Evolutionary conservation across 768 basidiomycete species (phyloP), one percentile per base, ranked within the genome.

Genomic region (Tylopilus cervinicoccineus): DNA sequence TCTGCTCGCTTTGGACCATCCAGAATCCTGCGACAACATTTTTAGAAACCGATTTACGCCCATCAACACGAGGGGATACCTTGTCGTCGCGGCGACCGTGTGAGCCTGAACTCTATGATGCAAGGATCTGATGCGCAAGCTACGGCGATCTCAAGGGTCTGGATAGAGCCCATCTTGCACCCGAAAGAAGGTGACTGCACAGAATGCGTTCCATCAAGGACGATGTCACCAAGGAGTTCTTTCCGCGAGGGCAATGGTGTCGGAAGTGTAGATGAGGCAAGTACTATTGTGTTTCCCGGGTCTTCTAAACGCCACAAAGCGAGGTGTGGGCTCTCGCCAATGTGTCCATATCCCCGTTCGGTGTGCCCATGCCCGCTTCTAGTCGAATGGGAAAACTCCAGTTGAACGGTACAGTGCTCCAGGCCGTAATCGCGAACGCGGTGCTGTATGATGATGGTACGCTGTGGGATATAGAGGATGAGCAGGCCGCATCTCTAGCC

Each of bases 401-500:
- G 7, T 40, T 45, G 40, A 24, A 62, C 20, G 7, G 48, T 26
- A 26, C 61, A 62, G 24, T 56, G 28, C 27, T 61, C 56, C 19
- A 62, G 58, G 31, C 56, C 62, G 16, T 53, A 58, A 40, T 62
- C 62, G 10, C 53, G 59, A 58, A 58, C 50, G 26, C 55, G 62
- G 13, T 62, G 48, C 22, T 62, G 61, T 24, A 64, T 16, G 22
- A 61, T 16, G 43, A 61, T 4, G 9, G 48, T 40, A 12, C 48
- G 58, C 60, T 62, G 31, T 26, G 24, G 2, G 29, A 16, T n/a
- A 23, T 16, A 13, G 8, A 19, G 17, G 26, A 20, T 44, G 16
- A 43, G 41, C 16, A 23, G n/a, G 33, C 23, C 10, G 16, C 4
- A 11, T 10, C 8, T n/a, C 16, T 6, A 23, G 13, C 9, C 47